phyloP scores from a whole-genome alignment of 441 rosid species.

The Kokia cookei region DNA sequence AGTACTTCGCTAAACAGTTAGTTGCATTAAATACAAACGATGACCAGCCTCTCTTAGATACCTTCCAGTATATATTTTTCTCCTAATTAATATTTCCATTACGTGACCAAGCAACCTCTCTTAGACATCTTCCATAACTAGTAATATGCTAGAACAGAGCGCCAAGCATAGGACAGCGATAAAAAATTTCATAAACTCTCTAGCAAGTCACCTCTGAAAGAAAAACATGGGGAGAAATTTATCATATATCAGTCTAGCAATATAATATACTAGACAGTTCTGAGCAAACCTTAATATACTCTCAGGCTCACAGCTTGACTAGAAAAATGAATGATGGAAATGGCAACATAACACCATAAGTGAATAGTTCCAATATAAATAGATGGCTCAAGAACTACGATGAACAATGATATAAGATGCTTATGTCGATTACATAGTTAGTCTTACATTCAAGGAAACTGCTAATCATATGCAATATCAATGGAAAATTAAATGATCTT shows the following conservation, averaged over 20 bases:
- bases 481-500: background rate
- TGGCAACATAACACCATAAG: background rate
- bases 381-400: background rate
- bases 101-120: background rate
- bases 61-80: background rate
- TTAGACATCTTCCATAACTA: background rate
- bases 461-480: background rate
- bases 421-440: background rate
- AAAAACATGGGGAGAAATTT: background rate
- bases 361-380: background rate
- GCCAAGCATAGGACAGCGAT: background rate
- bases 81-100: background rate
- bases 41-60: background rate
- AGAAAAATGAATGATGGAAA: background rate
- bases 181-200: background rate
- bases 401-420: background rate
- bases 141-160: background rate
- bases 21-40: background rate
- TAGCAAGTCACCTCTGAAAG: background rate
- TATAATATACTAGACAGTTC: background rate
- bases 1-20: background rate
- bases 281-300: background rate
- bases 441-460: background rate
- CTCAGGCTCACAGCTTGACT: background rate
- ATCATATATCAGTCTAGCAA: background rate